Evolutionary conservation across 495 filamentous ascomycete species (phyloP).

Genomic region (Amorphotheca resinae): DNA sequence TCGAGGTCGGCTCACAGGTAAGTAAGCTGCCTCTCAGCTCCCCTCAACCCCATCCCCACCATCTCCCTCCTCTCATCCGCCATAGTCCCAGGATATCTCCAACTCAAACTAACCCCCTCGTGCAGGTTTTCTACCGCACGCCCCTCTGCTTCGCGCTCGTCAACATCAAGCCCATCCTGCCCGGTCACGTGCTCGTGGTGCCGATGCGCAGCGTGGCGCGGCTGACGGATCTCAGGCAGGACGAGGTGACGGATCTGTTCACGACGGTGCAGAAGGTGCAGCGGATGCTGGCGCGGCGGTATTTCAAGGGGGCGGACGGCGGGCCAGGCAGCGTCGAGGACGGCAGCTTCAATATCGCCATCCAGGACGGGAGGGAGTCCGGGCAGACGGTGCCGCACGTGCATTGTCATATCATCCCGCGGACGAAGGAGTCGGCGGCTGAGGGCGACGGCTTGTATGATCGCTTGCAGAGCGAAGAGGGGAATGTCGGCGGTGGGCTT

Average conservation of each 20-base stretch:
- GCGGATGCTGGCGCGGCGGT: conserved; percentile 62
- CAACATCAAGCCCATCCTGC: conserved; percentile 88
- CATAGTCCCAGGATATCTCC: too few species aligned
- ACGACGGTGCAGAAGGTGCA: conserved; percentile 69
- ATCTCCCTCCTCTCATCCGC: too few species aligned
- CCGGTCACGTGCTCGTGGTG: conserved; percentile 82
- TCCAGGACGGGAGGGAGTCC: conserved; percentile 81
- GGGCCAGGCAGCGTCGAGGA: conserved; percentile 14
- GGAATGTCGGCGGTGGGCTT: conserved; percentile 58
- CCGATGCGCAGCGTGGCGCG: conserved; percentile 52
- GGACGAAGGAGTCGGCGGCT: conserved; percentile 36
- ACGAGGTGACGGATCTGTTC: conserved; percentile 78
- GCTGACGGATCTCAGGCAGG: conserved; percentile 57
- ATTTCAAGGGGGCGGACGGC: conserved; percentile 28
- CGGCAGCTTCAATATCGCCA: conserved; percentile 73
- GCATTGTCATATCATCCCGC: conserved; percentile 87
- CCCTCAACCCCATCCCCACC: too few species aligned
- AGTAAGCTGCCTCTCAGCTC: too few species aligned
- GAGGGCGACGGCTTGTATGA: conserved; percentile 58
- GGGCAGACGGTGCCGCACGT: conserved; percentile 87
- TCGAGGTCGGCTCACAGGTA: conserved; percentile 52
- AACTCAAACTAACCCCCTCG: too few species aligned
- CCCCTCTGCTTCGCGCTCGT: conserved; percentile 72
- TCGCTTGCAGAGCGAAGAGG: conserved; percentile 72
- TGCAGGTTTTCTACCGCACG: conserved; percentile 72